Conservation (phyloP, 2,329 filamentous ascomycete species). For the Sphaerulina populicola region DNA sequence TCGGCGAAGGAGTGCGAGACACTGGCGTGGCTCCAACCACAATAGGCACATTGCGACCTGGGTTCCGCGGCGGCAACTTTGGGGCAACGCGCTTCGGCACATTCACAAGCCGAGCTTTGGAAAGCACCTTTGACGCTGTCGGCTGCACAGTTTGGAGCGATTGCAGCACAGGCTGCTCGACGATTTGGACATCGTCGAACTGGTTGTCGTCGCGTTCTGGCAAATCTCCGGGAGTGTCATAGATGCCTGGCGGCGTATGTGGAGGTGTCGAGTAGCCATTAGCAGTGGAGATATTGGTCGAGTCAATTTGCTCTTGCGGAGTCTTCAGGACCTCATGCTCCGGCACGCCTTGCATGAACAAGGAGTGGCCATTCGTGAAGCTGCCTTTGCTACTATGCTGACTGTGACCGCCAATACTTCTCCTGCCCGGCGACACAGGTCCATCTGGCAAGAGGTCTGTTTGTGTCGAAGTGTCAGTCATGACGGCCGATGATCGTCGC, state of each 20-base stretch:
- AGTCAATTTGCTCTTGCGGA: slow-evolving; percentile 3
- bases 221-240: slow-evolving; percentile 1
- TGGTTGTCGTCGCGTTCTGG: slow-evolving; percentile 40
- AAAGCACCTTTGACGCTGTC: slow-evolving; percentile 32
- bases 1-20: slow-evolving; percentile 4
- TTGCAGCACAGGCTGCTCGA: slow-evolving; percentile 42
- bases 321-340: slow-evolving; percentile 25
- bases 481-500: slow-evolving; percentile 15
- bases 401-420: slow-evolving; percentile 18
- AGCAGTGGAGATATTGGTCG: slow-evolving; percentile 12
- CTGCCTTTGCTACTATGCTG: slow-evolving; percentile 23
- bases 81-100: slow-evolving; percentile 76
- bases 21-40: slow-evolving; percentile 28
- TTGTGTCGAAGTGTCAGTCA: slow-evolving; percentile 29
- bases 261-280: slow-evolving; percentile 31
- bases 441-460: slow-evolving; percentile 21
- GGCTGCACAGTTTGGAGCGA: slow-evolving; percentile 60
- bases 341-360: slow-evolving; percentile 25
- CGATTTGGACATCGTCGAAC: slow-evolving; percentile 44
- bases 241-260: slow-evolving; percentile 23
- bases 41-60: slow-evolving; percentile 43
- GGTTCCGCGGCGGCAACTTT: slow-evolving; percentile 67
- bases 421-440: slow-evolving; percentile 16
- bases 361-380: slow-evolving; percentile 11
- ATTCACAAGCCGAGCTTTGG: slow-evolving; percentile 70